Percentiles rank a stretch among this genome's conserved stretches.
Conservation (phyloP, 768 basidiomycete species). For the Goffeauzyma gilvescens region DNA sequence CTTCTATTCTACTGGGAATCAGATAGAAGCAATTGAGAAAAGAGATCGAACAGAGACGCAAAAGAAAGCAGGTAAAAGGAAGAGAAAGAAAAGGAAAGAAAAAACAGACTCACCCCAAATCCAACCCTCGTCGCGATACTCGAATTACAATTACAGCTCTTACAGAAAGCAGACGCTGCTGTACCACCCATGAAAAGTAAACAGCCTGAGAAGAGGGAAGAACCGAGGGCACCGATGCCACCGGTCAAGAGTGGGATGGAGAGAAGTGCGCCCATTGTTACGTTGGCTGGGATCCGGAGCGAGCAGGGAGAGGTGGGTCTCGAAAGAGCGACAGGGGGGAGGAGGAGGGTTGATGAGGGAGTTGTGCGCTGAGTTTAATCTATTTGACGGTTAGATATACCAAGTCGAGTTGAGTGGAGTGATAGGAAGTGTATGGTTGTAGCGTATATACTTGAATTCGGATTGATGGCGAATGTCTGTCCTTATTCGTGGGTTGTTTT, state of each 20-base stretch:
- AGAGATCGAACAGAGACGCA: neutral
- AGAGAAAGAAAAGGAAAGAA: neutral
- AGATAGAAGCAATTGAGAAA: neutral
- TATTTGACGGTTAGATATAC: too few species aligned
- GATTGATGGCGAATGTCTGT: too few species aligned
- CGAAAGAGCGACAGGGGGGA: too few species aligned
- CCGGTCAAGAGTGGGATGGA: slow-evolving; percentile 35
- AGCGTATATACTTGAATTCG: too few species aligned
- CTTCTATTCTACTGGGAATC: neutral
- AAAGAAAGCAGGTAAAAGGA: too few species aligned
- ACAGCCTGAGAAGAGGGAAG: slow-evolving; percentile 44
- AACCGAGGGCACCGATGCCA: slow-evolving; percentile 39
- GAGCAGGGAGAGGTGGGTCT: too few species aligned
- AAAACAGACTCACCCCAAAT: slow-evolving; percentile 51
- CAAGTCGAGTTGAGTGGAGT: too few species aligned
- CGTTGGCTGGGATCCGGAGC: too few species aligned
- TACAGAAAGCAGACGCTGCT: slow-evolving; percentile 88
- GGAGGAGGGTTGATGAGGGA: too few species aligned
- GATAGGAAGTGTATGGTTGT: too few species aligned
- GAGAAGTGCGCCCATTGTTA: slow-evolving; percentile 34
- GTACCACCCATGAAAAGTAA: slow-evolving; percentile 35
- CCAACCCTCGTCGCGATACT: slow-evolving; percentile 94
- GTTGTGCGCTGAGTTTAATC: too few species aligned
- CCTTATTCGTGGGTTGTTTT: too few species aligned
- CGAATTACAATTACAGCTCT: slow-evolving; percentile 96